Base-by-base conservation (phyloP, 768 basidiomycete species). In the Auricularia sp. region DNA sequence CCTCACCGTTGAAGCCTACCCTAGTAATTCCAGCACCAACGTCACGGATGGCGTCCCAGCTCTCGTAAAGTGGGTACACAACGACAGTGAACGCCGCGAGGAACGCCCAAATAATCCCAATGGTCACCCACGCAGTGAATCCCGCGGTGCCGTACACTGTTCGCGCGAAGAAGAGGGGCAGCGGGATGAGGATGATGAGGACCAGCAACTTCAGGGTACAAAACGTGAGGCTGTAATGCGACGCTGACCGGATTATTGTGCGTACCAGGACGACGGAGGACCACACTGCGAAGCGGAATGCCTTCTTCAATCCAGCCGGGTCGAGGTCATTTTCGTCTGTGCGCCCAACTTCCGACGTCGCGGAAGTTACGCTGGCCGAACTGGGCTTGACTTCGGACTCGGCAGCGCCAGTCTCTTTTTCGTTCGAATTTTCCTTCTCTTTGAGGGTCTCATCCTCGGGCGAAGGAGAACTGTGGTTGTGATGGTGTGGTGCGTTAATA, bases 21-120 rank as follows among this genome's bases (percentile, higher is more conserved):
- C 86, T 90, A 67, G 84, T 67, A 51, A 92, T 75, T 6, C 91
- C 90, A 60, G 72, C 73, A 33, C 66, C 39, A 61, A 95, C 90
- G 72, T 83, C 75, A 5, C 14, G 42, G 58, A 98, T 71, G 0
- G 89, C 91, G 3, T 67, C 77, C 51, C 91, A 78, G 62, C 89
- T 91, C 78, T 98, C 94, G 76, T 81, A 96, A 3, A 96, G 76
- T 21, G 94, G 94, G 70, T 92, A 93, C 14, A 96, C 29, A 21
- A 95, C 91, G 53, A 93, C 90, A 6, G 84, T 77, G 66, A 87
- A 80, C 3, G 85, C 78, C 1, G 91, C 93, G 61, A 80, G 77
- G 75, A 95, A 94, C 23, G 87, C 79, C 93, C 93, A 97, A 42
- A 87, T 77, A 65, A 97, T 87, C 2, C 90, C 88, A 64, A 95